Evolutionary conservation across 805 yeast genomes (phyloP).

Genomic region (Zygotorulaspora chibaensis): DNA sequence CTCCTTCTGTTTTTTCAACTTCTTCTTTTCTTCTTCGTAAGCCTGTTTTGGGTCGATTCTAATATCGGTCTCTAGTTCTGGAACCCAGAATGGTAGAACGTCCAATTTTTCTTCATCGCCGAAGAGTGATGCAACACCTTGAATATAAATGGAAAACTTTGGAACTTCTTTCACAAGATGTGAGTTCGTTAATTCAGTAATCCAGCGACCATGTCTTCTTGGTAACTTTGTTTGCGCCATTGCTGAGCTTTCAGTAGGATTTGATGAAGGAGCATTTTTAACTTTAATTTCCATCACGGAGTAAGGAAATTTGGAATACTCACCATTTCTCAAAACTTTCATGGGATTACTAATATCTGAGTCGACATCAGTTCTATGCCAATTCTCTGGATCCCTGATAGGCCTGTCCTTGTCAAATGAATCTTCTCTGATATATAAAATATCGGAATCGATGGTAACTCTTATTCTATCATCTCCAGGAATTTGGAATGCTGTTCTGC

Average conservation of each 20-base stretch:
- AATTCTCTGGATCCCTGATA: conserved; percentile 76
- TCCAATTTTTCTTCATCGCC: conserved; percentile 82
- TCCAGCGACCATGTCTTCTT: conserved; percentile 64
- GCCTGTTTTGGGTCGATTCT: conserved; percentile 77
- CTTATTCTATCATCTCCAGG: conserved; percentile 96
- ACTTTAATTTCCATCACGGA: conserved; percentile 84
- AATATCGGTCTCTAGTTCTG: conserved; percentile 78
- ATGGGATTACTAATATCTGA: conserved; percentile 65
- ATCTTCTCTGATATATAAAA: conserved; percentile 85
- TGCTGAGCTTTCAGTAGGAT: conserved; percentile 35
- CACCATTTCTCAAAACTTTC: conserved; percentile 77
- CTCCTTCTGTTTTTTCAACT: conserved; percentile 45
- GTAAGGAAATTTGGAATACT: conserved; percentile 76
- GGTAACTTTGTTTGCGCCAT: conserved; percentile 36
- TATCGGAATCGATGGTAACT: conserved; percentile 84
- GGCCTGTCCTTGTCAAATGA: conserved; percentile 80
- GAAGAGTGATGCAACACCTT: conserved; percentile 84
- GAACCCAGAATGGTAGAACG: conserved; percentile 90
- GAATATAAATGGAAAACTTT: conserved; percentile 86
- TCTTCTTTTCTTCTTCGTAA: conserved; percentile 58
- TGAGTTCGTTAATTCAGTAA: conserved; percentile 75
- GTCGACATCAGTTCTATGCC: conserved; percentile 94
- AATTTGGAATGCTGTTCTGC: conserved; percentile 93
- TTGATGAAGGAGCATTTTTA: conserved; percentile 38
- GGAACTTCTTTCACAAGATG: conserved; percentile 92